phyloP scores from a whole-genome alignment of 352 stramenopile species.

The Poterioochromonas sp. region DNA sequence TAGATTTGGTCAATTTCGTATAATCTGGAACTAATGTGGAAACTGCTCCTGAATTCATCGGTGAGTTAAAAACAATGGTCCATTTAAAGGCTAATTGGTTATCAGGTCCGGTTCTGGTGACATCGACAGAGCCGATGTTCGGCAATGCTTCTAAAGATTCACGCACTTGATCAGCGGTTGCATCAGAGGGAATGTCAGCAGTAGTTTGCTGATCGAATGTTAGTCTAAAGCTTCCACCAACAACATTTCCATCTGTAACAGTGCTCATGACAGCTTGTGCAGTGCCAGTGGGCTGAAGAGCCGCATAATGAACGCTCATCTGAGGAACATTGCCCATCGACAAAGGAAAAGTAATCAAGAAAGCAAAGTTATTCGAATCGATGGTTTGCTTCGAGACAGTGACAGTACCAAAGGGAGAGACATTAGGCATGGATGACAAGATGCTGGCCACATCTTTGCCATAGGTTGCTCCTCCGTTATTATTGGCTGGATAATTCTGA shows the following conservation, averaged over 20 bases:
- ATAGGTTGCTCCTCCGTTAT: slow-evolving; percentile 43
- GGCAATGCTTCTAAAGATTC: slow-evolving; percentile 72
- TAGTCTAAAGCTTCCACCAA: slow-evolving; percentile 60
- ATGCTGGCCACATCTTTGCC: slow-evolving; percentile 38
- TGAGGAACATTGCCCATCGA: slow-evolving; percentile 58
- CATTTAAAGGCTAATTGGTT: slow-evolving; percentile 56
- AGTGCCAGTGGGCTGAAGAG: slow-evolving; percentile 36
- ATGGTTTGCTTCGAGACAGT: slow-evolving; percentile 40
- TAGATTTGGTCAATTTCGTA: slow-evolving; percentile 57
- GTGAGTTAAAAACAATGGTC: slow-evolving; percentile 52
- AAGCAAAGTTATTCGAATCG: slow-evolving; percentile 53
- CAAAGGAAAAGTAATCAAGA: slow-evolving; percentile 56
- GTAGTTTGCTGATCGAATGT: slow-evolving; percentile 67
- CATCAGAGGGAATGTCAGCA: slow-evolving; percentile 59
- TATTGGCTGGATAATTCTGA: slow-evolving; percentile 54
- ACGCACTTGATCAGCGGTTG: slow-evolving; percentile 63
- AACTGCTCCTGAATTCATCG: slow-evolving; percentile 49
- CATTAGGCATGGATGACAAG: slow-evolving; percentile 34
- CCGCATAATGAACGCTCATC: slow-evolving; percentile 50
- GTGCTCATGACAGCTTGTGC: slow-evolving; percentile 45
- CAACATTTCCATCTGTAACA: slow-evolving; percentile 54
- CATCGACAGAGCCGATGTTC: slow-evolving; percentile 70
- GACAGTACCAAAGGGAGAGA: slow-evolving; percentile 34
- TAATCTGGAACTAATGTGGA: slow-evolving; percentile 41
- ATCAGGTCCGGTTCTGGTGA: slow-evolving; percentile 56